A percentile compares a stretch with the other conserved stretches of the same genome.
Evolutionary conservation across 2,329 filamentous ascomycete species (phyloP).

Genomic region (Emergomyces pasteurianus): DNA sequence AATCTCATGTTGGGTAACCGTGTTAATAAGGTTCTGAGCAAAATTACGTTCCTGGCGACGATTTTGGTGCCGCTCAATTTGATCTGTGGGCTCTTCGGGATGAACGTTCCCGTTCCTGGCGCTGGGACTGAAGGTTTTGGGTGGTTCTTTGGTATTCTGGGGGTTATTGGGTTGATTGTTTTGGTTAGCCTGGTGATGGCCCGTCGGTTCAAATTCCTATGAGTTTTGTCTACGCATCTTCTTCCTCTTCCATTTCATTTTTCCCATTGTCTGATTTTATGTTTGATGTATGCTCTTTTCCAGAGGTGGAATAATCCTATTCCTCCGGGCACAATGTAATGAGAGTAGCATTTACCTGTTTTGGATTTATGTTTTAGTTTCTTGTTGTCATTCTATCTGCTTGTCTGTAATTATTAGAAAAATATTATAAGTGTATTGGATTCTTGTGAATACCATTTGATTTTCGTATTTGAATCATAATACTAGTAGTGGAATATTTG

Average conservation of each 20-base stretch:
- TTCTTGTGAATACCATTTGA: not conserved
- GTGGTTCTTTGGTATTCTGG: conserved; percentile 41
- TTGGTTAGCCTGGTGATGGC: conserved; percentile 27
- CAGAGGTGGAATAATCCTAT: not conserved
- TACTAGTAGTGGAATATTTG: not conserved
- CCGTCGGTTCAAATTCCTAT: conserved; percentile 32
- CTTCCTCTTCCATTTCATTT: not conserved
- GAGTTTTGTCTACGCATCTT: conserved; percentile 5
- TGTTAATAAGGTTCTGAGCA: conserved; percentile 81
- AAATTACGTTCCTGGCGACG: conserved; percentile 88
- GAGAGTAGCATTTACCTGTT: not conserved
- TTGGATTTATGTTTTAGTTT: not conserved
- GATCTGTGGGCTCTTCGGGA: conserved; percentile 52
- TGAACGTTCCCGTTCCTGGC: conserved; percentile 40
- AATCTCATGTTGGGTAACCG: conserved; percentile 78
- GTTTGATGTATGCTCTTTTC: not conserved
- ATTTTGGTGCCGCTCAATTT: conserved; percentile 94
- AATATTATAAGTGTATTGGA: not conserved
- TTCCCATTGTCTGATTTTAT: not conserved
- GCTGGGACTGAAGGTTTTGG: conserved; percentile 20
- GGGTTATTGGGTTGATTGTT: conserved; percentile 33
- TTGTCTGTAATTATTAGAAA: not conserved
- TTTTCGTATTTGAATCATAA: not conserved
- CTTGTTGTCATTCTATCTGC: not conserved
- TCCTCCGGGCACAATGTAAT: not conserved